These are phyloP conservation scores for Tagetes erecta DNA, from an alignment of 129 eudicot species.

Conservation along the genomic window DNA sequence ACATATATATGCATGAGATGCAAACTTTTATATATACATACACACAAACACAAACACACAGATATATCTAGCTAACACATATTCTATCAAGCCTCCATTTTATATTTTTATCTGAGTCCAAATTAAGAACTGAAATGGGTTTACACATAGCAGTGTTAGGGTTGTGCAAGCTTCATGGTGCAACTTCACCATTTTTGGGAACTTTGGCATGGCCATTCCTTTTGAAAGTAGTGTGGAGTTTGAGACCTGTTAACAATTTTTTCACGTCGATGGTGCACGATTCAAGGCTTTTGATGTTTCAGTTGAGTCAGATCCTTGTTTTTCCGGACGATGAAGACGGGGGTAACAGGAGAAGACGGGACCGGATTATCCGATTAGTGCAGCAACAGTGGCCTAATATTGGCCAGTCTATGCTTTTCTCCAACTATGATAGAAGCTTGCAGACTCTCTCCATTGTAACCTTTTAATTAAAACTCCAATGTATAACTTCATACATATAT, in stretches of 20 bases:
- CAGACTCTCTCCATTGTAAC: slow-evolving; percentile 21
- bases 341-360: background rate
- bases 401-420: slow-evolving; percentile 4
- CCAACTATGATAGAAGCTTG: background rate
- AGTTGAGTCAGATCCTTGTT: background rate
- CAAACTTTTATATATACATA: too few relatives aligned
- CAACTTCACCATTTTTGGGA: background rate
- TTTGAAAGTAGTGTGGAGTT: background rate
- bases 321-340: background rate
- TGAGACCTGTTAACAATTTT: background rate
- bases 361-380: background rate
- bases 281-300: background rate
- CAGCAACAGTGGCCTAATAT: background rate
- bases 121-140: background rate
- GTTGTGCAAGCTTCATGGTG: slow-evolving; percentile 13
- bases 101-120: background rate
- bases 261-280: background rate
- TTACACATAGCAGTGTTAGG: background rate
- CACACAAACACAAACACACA: background rate
- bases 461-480: slow-evolving; percentile 9
- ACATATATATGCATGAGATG: too few relatives aligned
- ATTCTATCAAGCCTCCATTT: background rate
- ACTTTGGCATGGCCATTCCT: slow-evolving; percentile 6
- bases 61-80: background rate
- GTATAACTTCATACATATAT: too few relatives aligned